Evolutionary conservation across 768 basidiomycete genomes (phyloP), one percentile per base, ranked within the genome.

Genomic region (Heimioporus sp.): DNA sequence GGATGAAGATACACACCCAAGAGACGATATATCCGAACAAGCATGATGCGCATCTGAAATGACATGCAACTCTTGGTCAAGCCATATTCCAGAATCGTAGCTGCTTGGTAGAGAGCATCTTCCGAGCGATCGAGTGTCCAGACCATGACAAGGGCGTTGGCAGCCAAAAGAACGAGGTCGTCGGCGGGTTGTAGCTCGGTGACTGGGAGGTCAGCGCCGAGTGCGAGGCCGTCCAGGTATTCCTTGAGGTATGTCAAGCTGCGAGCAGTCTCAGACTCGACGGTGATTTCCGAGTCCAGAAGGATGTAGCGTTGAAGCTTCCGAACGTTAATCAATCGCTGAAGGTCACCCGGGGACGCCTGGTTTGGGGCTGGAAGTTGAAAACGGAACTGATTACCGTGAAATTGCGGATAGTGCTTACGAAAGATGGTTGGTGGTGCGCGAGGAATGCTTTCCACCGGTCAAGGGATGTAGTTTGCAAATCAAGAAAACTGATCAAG

Each of bases 141-240:
- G 19, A 82, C 65, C 63, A 72, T 81, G 41, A 92, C 77, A 48
- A 83, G 76, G 3, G 80, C 79, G 59, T 86, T 86, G 3, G 78
- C 86, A 7, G 87, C 83, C 19, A 97, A 73, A 24, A 95, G 75
- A 21, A 79, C 85, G 31, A 96, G 78, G 61, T 95, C 94, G 59
- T 97, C 94, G 1, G 83, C 88, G 16, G 87, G 90, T 63, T 96
- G 94, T 21, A 94, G 74, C 60, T 96, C 94, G 0, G 90, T 88
- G 5, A 74, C 65, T 9, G 85, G 81, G 17, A 95, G 75, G 46
- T 79, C 72, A 38, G 73, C 70, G 42, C 92, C 92, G 3, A 92
- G 72, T 17, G 79, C 73, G 28, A 95, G 76, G 16, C 80, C 86
- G 4, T 81, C 75, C 30, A 88, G 69, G 64, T 94, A 96, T 48